Percentiles rank a stretch among this genome's conserved stretches.
Evolutionary conservation across 768 basidiomycete species (phyloP).

Genomic region (Termitomyces sp.): DNA sequence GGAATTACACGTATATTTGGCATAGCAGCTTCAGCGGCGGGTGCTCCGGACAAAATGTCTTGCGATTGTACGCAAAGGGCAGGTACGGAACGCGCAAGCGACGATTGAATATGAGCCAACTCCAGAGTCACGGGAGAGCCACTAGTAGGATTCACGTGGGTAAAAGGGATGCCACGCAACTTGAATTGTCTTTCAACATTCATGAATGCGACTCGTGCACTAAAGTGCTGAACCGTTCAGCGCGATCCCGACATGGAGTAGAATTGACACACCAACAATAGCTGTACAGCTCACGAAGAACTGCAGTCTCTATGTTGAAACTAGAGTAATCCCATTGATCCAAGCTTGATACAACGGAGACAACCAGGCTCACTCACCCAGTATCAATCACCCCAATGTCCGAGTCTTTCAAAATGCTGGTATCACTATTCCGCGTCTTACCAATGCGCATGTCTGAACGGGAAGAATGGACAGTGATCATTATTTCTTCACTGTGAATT

Average conservation of each 20-base stretch:
- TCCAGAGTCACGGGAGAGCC: constrained; percentile 35
- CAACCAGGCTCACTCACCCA: constrained; percentile 14
- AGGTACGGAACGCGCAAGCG: constrained; percentile 72
- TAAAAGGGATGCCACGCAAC: constrained; percentile 70
- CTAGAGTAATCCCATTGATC: constrained; percentile 23
- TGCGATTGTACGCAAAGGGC: constrained; percentile 78
- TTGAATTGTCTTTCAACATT: constrained; percentile 88
- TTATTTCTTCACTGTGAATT: constrained; percentile 45
- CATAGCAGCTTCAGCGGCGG: constrained; percentile 90
- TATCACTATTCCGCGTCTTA: constrained; percentile 17
- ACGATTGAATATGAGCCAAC: constrained; percentile 58
- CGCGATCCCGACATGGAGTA: background rate
- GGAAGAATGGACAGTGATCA: constrained; percentile 12
- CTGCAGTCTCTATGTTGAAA: constrained; percentile 68
- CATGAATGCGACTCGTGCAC: constrained; percentile 86
- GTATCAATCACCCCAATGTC: constrained; percentile 2
- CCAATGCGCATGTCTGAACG: constrained; percentile 18
- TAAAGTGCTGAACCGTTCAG: constrained; percentile 19
- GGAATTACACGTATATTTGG: constrained; percentile 87
- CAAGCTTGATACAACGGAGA: background rate
- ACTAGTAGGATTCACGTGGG: constrained; percentile 59
- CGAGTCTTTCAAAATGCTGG: background rate
- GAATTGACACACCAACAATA: constrained; percentile 68
- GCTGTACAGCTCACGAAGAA: constrained; percentile 73
- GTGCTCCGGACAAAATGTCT: constrained; percentile 75